phyloP scores from a whole-genome alignment of 495 filamentous ascomycete species.

The Penicillium ochrochloron region DNA sequence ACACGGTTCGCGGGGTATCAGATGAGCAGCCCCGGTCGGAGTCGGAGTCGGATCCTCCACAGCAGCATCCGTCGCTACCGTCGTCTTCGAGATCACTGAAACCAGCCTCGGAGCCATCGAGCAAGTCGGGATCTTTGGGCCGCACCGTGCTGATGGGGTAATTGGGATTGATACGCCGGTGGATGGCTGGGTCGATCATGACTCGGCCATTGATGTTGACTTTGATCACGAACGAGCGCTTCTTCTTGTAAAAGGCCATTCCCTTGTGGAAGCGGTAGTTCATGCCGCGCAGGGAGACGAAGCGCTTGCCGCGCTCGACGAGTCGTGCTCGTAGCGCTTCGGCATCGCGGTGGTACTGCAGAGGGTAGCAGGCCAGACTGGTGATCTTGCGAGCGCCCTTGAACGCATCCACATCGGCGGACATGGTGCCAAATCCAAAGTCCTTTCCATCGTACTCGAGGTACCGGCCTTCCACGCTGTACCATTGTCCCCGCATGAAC shows the following conservation, averaged over 20 bases:
- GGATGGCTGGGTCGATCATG: conserved; percentile 89
- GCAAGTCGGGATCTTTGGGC: conserved; percentile 72
- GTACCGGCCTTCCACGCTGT: conserved; percentile 80
- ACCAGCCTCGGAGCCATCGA: conserved; percentile 58
- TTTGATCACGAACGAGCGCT: conserved; percentile 70
- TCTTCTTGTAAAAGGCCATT: conserved; percentile 82
- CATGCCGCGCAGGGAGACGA: conserved; percentile 78
- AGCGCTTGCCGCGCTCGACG: conserved; percentile 85
- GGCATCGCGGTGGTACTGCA: conserved; percentile 81
- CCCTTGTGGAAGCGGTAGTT: conserved; percentile 85
- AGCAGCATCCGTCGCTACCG: conserved; percentile 46
- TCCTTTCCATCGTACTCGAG: conserved; percentile 84
- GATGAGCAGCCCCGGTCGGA: conserved; percentile 47
- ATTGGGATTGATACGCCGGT: conserved; percentile 86
- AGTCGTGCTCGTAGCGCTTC: conserved; percentile 66
- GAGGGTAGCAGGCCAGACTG: conserved; percentile 75
- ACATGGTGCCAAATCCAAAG: conserved; percentile 72
- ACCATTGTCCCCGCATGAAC: conserved; percentile 80
- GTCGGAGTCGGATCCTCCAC: conserved; percentile 58
- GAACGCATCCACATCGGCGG: conserved; percentile 75
- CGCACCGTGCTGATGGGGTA: conserved; percentile 82
- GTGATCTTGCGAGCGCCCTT: conserved; percentile 84
- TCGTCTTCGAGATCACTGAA: conserved; percentile 49
- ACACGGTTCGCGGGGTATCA: conserved; percentile 61
- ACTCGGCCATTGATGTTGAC: conserved; percentile 89